These are phyloP conservation scores for Pyricularia grisea DNA, from an alignment of 2,329 filamentous ascomycete genomes.

Conservation along the genomic window DNA sequence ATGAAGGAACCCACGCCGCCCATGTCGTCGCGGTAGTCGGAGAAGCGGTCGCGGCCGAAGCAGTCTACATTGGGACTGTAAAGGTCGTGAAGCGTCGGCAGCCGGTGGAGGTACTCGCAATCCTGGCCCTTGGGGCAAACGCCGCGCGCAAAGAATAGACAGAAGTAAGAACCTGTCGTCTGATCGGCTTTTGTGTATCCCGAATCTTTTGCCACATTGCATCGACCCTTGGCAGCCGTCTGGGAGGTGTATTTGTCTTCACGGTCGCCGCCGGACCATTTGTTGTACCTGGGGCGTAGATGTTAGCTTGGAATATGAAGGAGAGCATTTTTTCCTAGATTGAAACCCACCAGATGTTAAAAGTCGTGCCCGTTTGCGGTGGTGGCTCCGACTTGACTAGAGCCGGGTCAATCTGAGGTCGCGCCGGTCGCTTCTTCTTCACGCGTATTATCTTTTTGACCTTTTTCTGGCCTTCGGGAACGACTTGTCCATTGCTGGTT, in stretches of 20 bases:
- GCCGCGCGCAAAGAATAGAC: slow-evolving; percentile 68
- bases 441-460: slow-evolving; percentile 80
- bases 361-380: slow-evolving; percentile 87
- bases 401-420: slow-evolving; percentile 81
- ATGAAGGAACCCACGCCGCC: slow-evolving; percentile 91
- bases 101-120: slow-evolving; percentile 86
- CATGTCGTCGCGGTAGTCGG: slow-evolving; percentile 95
- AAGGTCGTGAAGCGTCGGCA: slow-evolving; percentile 79
- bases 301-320: background rate
- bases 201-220: slow-evolving; percentile 72
- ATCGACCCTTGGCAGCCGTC: slow-evolving; percentile 72
- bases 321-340: background rate
- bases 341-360: slow-evolving; percentile 78
- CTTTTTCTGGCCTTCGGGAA: slow-evolving; percentile 37
- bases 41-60: slow-evolving; percentile 87
- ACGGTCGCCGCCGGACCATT: slow-evolving; percentile 91
- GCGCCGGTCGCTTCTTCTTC: slow-evolving; percentile 81
- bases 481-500: background rate
- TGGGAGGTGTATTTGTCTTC: slow-evolving; percentile 86
- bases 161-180: slow-evolving; percentile 78
- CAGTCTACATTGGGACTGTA: slow-evolving; percentile 94
- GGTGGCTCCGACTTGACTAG: slow-evolving; percentile 77
- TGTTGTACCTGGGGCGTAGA: slow-evolving; percentile 97
- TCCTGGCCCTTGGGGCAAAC: slow-evolving; percentile 77
- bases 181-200: slow-evolving; percentile 74